Percentiles rank a stretch among this genome's conserved stretches.
These are phyloP conservation scores for Sarocladiaceae sp. DNA, from an alignment of 2,329 filamentous ascomycete genomes.

Conservation along the genomic window DNA sequence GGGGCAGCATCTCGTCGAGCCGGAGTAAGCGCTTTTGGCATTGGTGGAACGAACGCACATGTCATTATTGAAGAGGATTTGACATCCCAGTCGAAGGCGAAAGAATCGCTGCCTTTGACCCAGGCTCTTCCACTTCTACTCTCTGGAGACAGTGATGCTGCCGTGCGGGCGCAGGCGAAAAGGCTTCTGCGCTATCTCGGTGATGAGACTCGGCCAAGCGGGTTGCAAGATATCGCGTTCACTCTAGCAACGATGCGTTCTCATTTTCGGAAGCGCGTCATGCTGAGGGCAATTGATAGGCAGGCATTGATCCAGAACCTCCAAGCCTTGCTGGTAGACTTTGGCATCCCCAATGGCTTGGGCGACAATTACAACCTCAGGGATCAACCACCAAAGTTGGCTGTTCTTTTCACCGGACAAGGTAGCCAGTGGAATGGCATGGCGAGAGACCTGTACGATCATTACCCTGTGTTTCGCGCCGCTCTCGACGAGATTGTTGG, in stretches of 20 bases:
- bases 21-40: slow-evolving; percentile 33
- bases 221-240: slow-evolving; percentile 11
- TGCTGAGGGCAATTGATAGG: slow-evolving; percentile 10
- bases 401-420: slow-evolving; percentile 32
- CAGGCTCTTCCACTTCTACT: slow-evolving; percentile 7
- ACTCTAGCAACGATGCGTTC: slow-evolving; percentile 13
- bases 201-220: background rate
- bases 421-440: slow-evolving; percentile 27
- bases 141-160: slow-evolving; percentile 11
- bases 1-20: slow-evolving; percentile 30
- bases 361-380: background rate
- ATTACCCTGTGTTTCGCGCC: slow-evolving; percentile 21
- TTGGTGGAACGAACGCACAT: slow-evolving; percentile 45
- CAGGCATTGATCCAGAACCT: slow-evolving; percentile 9
- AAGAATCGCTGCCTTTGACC: slow-evolving; percentile 1
- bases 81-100: background rate
- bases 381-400: slow-evolving; percentile 14
- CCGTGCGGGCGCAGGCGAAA: slow-evolving; percentile 12
- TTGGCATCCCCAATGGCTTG: background rate
- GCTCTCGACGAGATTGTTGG: slow-evolving; percentile 17
- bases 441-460: slow-evolving; percentile 22
- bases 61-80: slow-evolving; percentile 31
- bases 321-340: background rate
- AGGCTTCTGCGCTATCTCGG: slow-evolving; percentile 12
- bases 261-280: slow-evolving; percentile 11